Conservation (phyloP, 139 green algal species). For the Nannochloris sp. region DNA sequence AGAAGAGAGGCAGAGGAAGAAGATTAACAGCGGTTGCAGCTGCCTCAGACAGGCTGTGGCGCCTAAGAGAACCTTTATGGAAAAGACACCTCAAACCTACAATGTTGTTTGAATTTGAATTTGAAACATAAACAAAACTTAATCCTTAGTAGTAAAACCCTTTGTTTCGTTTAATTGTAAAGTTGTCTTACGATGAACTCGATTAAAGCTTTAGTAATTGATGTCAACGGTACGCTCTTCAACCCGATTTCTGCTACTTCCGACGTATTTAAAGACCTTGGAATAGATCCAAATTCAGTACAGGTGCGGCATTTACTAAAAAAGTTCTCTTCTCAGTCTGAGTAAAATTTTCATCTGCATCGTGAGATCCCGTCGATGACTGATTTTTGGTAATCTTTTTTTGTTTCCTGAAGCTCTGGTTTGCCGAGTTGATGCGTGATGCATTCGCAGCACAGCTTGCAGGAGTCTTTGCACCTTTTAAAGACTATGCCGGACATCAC, state of each 20-base stretch:
- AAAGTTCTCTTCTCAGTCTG: too few species aligned
- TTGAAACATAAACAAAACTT: not conserved
- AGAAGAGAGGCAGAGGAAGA: too few species aligned
- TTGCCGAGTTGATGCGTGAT: conserved; percentile 2
- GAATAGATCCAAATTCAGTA: not conserved
- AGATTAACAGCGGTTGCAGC: too few species aligned
- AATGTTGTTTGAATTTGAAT: not conserved
- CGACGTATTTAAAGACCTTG: conserved; percentile 3
- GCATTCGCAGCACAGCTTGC: conserved; percentile 9
- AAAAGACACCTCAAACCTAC: not conserved
- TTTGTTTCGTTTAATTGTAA: too few species aligned
- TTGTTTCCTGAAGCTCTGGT: too few species aligned
- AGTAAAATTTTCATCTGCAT: too few species aligned
- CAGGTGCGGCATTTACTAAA: too few species aligned
- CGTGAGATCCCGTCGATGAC: too few species aligned
- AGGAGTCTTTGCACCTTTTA: not conserved
- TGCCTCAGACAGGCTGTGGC: not conserved
- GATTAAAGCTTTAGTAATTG: too few species aligned
- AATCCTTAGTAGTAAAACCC: too few species aligned
- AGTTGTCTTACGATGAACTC: too few species aligned
- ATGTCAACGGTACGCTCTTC: conserved; percentile 5
- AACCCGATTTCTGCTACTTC: not conserved
- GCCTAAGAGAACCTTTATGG: not conserved
- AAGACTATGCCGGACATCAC: not conserved
- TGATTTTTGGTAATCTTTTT: too few species aligned